Conservation (phyloP, 75 land plant genomes). For the Pinus albicaulis region DNA sequence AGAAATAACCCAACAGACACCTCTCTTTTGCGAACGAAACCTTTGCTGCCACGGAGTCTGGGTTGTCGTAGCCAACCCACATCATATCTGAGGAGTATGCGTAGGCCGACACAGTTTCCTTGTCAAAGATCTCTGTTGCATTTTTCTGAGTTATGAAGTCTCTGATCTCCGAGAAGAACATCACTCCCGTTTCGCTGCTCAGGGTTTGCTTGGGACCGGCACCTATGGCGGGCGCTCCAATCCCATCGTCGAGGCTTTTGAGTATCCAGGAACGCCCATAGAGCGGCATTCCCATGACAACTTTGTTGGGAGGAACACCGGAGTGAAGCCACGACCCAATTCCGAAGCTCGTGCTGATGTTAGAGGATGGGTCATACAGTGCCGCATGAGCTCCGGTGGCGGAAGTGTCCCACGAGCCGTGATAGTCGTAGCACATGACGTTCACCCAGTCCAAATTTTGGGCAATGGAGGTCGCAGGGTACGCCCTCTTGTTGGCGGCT, state of each 20-base stretch:
- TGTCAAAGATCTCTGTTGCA: slow-evolving; percentile 3
- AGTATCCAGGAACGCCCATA: slow-evolving; percentile 70
- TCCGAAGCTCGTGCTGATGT: slow-evolving; percentile 46
- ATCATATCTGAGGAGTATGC: background rate
- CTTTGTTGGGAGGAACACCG: slow-evolving; percentile 38
- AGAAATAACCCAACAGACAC: background rate
- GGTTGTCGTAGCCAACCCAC: slow-evolving; percentile 5
- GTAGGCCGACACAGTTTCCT: slow-evolving; percentile 3
- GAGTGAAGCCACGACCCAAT: slow-evolving; percentile 50
- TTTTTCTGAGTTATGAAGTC: background rate
- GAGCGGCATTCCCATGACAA: slow-evolving; percentile 61
- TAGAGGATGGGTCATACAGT: slow-evolving; percentile 36
- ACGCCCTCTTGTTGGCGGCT: slow-evolving; percentile 6
- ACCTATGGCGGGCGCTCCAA: slow-evolving; percentile 55
- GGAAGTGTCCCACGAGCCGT: slow-evolving; percentile 49
- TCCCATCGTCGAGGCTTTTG: slow-evolving; percentile 19
- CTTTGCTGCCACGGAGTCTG: background rate
- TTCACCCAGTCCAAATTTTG: slow-evolving; percentile 46
- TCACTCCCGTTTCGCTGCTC: slow-evolving; percentile 5
- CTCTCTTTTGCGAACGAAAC: background rate
- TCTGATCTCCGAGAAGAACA: slow-evolving; percentile 21
- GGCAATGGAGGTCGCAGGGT: slow-evolving; percentile 41
- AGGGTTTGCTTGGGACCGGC: slow-evolving; percentile 2
- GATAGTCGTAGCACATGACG: slow-evolving; percentile 62
- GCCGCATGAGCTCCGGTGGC: slow-evolving; percentile 53